Evolutionary conservation across 768 basidiomycete genomes (phyloP), one percentile per base, ranked within the genome.

Genomic region (Rhodotorula sphaerocarpa): DNA sequence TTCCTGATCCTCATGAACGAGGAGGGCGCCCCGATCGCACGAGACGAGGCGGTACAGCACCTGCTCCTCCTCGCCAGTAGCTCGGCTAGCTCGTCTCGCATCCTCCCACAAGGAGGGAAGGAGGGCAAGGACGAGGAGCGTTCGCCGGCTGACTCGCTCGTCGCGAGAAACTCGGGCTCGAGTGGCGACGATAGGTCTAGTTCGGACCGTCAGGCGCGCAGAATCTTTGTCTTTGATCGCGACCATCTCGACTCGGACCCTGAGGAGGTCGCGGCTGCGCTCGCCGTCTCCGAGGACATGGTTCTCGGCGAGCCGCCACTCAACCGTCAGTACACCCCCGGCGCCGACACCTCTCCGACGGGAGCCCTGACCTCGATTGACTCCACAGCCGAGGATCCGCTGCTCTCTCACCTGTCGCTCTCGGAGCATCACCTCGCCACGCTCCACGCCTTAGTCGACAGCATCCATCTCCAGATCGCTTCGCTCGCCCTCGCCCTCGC

Each of bases 1-100:
- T 63, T 58, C 53, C 58, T 68, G 23, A 70, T 70, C 58, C 44
- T 63, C 42, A 70, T 70, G 70, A 63, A 70, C 61, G 57, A 63
- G 25, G 45, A 57, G n/a, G 70, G 70, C n/a, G 56, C 53, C n/a
- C 64, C 61, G 9, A 52, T 70, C 14, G 50, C 41, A 27, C 47
- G 50, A 3, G 58, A 70, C 41, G 63, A 64, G 14, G 51, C 59
- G 5, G 46, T 66, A 3, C 56, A 30, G 10, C 46, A 59, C 48
- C 60, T 70, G 27, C 59, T 56, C 30, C 50, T 50, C 14, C 55
- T 55, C 50, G 57, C 61, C 9, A 27, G 25, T 15, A 47, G 52
- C 20, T 46, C 62, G 11, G 33, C 46, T 3, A 27, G n/a, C 4
- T 58, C 55, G 10, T n/a, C n/a, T n/a, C 20, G 25, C 11, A 27